phyloP scores from a whole-genome alignment of 345 rosid genomes.

The Odontarrhena argentea region DNA sequence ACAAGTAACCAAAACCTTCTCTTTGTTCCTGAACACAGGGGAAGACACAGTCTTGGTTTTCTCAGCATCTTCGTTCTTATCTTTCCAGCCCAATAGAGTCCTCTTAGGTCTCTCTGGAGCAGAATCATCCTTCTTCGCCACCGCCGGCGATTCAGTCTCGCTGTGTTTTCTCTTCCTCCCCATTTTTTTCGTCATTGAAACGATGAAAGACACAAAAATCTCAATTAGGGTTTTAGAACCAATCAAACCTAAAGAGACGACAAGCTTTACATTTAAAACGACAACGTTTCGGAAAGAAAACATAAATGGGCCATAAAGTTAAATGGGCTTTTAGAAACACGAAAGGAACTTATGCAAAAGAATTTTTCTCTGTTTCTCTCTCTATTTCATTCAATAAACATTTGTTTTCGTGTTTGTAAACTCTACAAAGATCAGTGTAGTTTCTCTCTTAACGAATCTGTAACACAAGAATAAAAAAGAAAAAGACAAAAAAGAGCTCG shows the following conservation, averaged over 20 bases:
- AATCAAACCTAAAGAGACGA: slow-evolving; percentile 28
- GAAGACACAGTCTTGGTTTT: slow-evolving; percentile 14
- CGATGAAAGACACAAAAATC: neutral
- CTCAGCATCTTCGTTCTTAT: slow-evolving; percentile 46
- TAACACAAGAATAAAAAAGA: slow-evolving; percentile 50
- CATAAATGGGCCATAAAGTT: slow-evolving; percentile 5
- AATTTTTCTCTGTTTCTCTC: neutral
- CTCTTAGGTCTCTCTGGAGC: slow-evolving; percentile 70
- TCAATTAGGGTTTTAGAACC: slow-evolving; percentile 29
- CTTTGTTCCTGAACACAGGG: slow-evolving; percentile 77
- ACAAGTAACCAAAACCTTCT: slow-evolving; percentile 90
- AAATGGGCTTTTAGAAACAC: neutral
- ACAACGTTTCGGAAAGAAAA: neutral
- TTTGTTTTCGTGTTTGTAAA: slow-evolving; percentile 40
- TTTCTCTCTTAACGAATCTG: slow-evolving; percentile 31
- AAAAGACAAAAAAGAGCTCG: slow-evolving; percentile 43
- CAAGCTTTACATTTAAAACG: slow-evolving; percentile 17
- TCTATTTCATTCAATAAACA: slow-evolving; percentile 30
- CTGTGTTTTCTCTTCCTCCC: slow-evolving; percentile 80
- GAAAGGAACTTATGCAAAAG: neutral
- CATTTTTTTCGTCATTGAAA: slow-evolving; percentile 40
- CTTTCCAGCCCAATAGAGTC: slow-evolving; percentile 87
- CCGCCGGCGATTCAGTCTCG: slow-evolving; percentile 53
- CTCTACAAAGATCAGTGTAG: slow-evolving; percentile 39
- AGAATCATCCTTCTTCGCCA: slow-evolving; percentile 52